phyloP scores from a whole-genome alignment of 257 asterid genomes.

The Gentiana macrophylla region DNA sequence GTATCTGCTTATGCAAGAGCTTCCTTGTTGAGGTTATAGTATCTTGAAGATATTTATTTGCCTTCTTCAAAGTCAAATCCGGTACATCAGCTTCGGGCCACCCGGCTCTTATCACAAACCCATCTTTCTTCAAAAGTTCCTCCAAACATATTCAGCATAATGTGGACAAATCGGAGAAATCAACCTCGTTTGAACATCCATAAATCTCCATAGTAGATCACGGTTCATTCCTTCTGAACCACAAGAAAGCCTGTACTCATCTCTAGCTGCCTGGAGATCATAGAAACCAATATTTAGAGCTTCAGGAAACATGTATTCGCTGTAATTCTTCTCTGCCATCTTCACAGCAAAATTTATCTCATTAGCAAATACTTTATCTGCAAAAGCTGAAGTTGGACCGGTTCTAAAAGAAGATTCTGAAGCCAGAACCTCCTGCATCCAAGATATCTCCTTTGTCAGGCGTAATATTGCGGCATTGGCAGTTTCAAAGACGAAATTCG shows the following conservation, averaged over 20 bases:
- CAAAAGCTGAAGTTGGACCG: constrained; percentile 40
- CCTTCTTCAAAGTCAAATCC: constrained; percentile 67
- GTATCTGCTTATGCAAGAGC: constrained; percentile 72
- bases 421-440: constrained; percentile 78
- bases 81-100: constrained; percentile 69
- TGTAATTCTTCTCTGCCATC: no score
- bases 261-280: constrained; percentile 87
- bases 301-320: constrained; percentile 58
- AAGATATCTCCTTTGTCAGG: constrained; percentile 71
- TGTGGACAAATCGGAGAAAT: constrained; percentile 80
- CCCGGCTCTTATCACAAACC: constrained; percentile 59
- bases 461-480: constrained; percentile 91
- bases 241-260: constrained; percentile 75
- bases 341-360: constrained; percentile 18
- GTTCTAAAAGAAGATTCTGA: constrained; percentile 57
- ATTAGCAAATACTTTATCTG: constrained; percentile 71
- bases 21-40: constrained; percentile 65
- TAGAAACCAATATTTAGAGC: constrained; percentile 79
- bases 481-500: constrained; percentile 85
- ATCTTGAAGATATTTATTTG: constrained; percentile 75
- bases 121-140: constrained; percentile 62
- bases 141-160: constrained; percentile 77
- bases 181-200: constrained; percentile 81
- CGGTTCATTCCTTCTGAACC: constrained; percentile 80
- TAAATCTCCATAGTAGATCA: constrained; percentile 50